Conservation (phyloP, 1,284 basidiomycete species). For the Cryptococcus sp. region DNA sequence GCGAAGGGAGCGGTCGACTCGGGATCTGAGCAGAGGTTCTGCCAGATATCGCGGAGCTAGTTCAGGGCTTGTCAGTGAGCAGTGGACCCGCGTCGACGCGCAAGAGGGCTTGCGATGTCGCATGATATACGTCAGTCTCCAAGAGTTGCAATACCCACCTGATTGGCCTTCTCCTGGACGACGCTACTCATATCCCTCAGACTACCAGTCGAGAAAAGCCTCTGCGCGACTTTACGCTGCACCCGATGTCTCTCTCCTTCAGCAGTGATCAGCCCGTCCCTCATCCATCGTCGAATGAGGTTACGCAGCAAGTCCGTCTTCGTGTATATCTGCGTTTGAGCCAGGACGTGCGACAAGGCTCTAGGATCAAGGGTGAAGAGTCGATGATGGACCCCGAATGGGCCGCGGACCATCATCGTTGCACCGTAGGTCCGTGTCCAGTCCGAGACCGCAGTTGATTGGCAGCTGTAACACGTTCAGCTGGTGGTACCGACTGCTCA, state of each 20-base stretch:
- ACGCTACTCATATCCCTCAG: constrained; percentile 22
- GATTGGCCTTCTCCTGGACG: constrained; percentile 26
- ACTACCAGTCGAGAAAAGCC: constrained; percentile 24
- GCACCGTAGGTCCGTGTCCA: constrained; percentile 21
- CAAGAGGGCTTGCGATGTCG: no score
- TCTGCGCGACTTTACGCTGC: constrained; percentile 29
- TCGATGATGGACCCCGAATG: constrained; percentile 25
- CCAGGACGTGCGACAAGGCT: constrained; percentile 26
- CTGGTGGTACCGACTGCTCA: not conserved
- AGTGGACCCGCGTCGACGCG: no score
- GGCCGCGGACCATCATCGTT: constrained; percentile 25
- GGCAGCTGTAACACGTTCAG: not conserved
- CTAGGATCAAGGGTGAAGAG: constrained; percentile 32
- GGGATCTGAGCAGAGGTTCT: constrained; percentile 16
- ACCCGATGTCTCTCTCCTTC: constrained; percentile 33
- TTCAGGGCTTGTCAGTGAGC: constrained; percentile 1
- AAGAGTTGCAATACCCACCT: constrained; percentile 24
- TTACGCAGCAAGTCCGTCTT: constrained; percentile 24
- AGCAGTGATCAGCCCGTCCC: constrained; percentile 29
- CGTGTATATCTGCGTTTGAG: constrained; percentile 22
- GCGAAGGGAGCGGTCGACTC: constrained; percentile 10
- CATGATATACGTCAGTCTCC: no score
- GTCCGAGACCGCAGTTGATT: constrained; percentile 6
- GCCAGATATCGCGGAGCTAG: constrained; percentile 22
- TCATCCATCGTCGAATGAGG: constrained; percentile 26